Percentiles rank a stretch among this genome's conserved stretches.
Evolutionary conservation across 2,329 filamentous ascomycete species (phyloP).

Genomic region (Monosporascus cannonballus): DNA sequence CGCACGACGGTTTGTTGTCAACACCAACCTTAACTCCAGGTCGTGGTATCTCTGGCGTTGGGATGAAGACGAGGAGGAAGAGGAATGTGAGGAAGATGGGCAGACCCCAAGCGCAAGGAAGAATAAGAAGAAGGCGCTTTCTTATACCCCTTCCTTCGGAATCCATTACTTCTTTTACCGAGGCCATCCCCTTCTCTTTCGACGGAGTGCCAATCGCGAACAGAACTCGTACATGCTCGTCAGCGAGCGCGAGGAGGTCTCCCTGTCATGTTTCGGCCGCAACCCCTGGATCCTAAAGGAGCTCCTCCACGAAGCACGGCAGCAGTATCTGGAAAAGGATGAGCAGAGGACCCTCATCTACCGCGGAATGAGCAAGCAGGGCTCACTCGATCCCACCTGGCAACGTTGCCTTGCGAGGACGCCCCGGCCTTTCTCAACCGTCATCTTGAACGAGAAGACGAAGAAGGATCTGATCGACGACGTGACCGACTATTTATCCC

Average conservation of each 20-base stretch:
- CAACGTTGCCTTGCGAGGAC: conserved; percentile 56
- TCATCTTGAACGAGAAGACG: conserved; percentile 55
- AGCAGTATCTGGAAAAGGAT: conserved; percentile 50
- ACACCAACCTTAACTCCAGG: conserved; percentile 52
- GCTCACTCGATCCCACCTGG: conserved; percentile 44
- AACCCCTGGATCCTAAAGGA: conserved; percentile 56
- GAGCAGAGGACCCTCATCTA: conserved; percentile 60
- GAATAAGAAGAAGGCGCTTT: conserved; percentile 45
- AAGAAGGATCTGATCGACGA: conserved; percentile 57
- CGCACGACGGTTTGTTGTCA: conserved; percentile 58
- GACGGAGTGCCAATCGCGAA: conserved; percentile 43
- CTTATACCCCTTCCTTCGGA: conserved; percentile 63
- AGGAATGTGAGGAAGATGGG: conserved; percentile 34
- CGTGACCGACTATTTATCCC: conserved; percentile 57
- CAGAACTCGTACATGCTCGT: conserved; percentile 31
- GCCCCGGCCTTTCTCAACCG: conserved; percentile 57
- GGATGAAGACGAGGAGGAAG: conserved; percentile 39
- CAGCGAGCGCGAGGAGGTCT: conserved; percentile 53
- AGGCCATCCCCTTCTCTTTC: conserved; percentile 51
- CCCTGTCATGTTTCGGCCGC: conserved; percentile 56
- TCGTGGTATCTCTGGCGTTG: conserved; percentile 42
- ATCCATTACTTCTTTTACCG: conserved; percentile 65
- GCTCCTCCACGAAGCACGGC: conserved; percentile 52
- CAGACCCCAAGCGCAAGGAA: conserved; percentile 27
- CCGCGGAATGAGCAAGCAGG: conserved; percentile 43